Base-by-base conservation (phyloP, 192 early-diverging fungal genomes). In the Oehlia diaphana region DNA sequence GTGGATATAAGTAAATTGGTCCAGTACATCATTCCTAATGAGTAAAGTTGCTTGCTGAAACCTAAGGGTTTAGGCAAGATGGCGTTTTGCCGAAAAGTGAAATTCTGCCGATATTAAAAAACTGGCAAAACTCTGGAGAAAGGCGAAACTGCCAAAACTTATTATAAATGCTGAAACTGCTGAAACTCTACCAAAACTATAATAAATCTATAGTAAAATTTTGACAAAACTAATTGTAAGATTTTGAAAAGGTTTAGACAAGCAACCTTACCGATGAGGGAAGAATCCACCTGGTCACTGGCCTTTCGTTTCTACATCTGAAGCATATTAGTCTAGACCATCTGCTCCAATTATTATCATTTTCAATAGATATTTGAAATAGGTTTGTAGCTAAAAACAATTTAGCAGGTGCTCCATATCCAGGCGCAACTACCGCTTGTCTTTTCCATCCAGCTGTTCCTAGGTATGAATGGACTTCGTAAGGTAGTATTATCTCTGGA, bases 1-100 rank as follows among this genome's bases (percentile, higher is more conserved):
- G 26, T 77, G 63, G 1, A 77, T 44, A 77, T 77, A 77, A 16
- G 42, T 42, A 6, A 77, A 28, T 77, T 77, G 16, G 23, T 67
- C 47, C 13, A 66, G 23, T 28, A 67, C 19, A 37, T 67, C 44
- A 62, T 77, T 66, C 5, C 63, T n/a, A n/a, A n/a, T n/a, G n/a
- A n/a, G n/a, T n/a, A n/a, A n/a, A n/a, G n/a, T n/a, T n/a, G n/a
- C n/a, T n/a, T n/a, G n/a, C n/a, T n/a, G n/a, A n/a, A n/a, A n/a
- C n/a, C n/a, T n/a, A n/a, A n/a, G n/a, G n/a, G n/a, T n/a, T n/a
- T n/a, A n/a, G n/a, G n/a, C n/a, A n/a, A n/a, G n/a, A n/a, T n/a
- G n/a, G n/a, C n/a, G n/a, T n/a, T n/a, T n/a, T n/a, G n/a, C n/a
- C n/a, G n/a, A n/a, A n/a, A n/a, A n/a, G n/a, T n/a, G n/a, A n/a